phyloP scores from a whole-genome alignment of 116 monocot species.

The Cymodocea nodosa region DNA sequence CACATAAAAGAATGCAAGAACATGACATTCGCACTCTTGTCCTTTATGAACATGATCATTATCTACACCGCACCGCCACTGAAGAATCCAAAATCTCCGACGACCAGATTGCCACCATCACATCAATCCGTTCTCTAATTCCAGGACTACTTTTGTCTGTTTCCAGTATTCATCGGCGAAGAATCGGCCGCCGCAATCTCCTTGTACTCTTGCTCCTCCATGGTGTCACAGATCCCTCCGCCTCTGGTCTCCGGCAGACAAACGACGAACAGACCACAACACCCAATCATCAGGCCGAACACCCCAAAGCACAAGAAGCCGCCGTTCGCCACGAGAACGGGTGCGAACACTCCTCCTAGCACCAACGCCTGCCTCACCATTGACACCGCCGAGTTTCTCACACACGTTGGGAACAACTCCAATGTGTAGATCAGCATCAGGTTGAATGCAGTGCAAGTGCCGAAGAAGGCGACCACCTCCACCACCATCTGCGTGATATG shows the following conservation, averaged over 20 bases:
- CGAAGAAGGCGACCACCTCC: slow-evolving; percentile 46
- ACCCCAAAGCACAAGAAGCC: slow-evolving; percentile 52
- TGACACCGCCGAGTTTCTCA: no score
- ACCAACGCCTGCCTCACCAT: slow-evolving; percentile 44
- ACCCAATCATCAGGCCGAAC: slow-evolving; percentile 47
- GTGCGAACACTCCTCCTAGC: slow-evolving; percentile 40
- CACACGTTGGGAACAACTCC: no score
- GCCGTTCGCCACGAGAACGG: slow-evolving; percentile 25
- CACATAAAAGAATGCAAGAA: no score
- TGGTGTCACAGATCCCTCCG: slow-evolving; percentile 39
- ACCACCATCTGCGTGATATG: slow-evolving; percentile 14
- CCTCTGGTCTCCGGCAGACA: slow-evolving; percentile 68
- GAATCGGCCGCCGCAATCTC: not conserved
- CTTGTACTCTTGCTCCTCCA: slow-evolving; percentile 65
- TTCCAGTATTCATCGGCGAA: no score
- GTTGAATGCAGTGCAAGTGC: slow-evolving; percentile 31
- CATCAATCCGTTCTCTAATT: no score
- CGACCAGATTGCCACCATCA: no score
- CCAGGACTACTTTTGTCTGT: no score
- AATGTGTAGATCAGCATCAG: slow-evolving; percentile 32
- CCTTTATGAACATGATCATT: no score
- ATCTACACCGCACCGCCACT: no score
- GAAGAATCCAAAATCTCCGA: no score
- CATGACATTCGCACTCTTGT: no score
- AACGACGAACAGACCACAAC: slow-evolving; percentile 36